Conservation (phyloP, 2,329 filamentous ascomycete species). For the Plenodomus biglobosus region DNA sequence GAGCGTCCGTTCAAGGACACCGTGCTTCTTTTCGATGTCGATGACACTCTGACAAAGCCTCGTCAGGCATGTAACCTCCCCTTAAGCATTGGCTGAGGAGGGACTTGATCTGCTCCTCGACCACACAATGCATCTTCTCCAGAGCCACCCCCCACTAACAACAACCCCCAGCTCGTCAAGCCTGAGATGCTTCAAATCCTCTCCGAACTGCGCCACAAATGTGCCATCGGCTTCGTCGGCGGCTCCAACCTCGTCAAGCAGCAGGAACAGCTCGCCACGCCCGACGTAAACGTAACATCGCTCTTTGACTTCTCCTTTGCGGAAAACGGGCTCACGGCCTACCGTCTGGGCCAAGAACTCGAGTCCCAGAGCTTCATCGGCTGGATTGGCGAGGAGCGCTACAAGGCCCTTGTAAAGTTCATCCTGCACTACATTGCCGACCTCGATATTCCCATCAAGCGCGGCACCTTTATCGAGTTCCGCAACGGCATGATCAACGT, state of each 20-base stretch:
- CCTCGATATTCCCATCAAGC: slow-evolving; percentile 79
- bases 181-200: slow-evolving; percentile 84
- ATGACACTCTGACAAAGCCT: slow-evolving; percentile 84
- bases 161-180: slow-evolving; percentile 59
- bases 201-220: slow-evolving; percentile 77
- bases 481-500: slow-evolving; percentile 91
- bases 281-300: slow-evolving; percentile 67
- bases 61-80: slow-evolving; percentile 60
- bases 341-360: slow-evolving; percentile 75
- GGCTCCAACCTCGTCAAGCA: slow-evolving; percentile 92
- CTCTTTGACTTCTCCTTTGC: slow-evolving; percentile 98
- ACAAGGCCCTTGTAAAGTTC: slow-evolving; percentile 74
- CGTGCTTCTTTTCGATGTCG: slow-evolving; percentile 94
- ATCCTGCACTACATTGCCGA: slow-evolving; percentile 82
- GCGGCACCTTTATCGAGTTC: slow-evolving; percentile 84
- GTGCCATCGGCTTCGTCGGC: slow-evolving; percentile 88
- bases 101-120: no score
- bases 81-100: no score
- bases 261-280: slow-evolving; percentile 85
- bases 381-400: slow-evolving; percentile 84
- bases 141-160: not conserved
- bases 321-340: slow-evolving; percentile 94
- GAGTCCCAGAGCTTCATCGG: slow-evolving; percentile 83
- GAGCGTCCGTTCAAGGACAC: slow-evolving; percentile 89
- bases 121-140: no score